These are phyloP conservation scores for Wickerhamiella siamensis DNA, from an alignment of 805 yeast genomes.

Conservation along the genomic window DNA sequence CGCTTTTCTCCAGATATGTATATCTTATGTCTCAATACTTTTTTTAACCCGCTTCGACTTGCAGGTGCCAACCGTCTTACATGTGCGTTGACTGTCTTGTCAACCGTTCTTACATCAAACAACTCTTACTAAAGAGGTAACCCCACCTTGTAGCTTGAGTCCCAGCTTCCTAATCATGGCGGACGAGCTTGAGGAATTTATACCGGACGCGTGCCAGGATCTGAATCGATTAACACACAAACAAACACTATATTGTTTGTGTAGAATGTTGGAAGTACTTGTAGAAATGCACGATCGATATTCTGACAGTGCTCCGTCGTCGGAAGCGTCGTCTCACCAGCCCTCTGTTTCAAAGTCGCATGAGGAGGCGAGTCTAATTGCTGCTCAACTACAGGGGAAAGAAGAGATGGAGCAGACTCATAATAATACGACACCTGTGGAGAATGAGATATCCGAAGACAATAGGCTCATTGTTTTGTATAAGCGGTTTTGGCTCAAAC, in stretches of 20 bases:
- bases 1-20: no score
- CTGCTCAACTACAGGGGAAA: conserved; percentile 1
- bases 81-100: no score
- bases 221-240: not conserved
- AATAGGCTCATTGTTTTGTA: conserved; percentile 3
- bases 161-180: no score
- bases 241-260: not conserved
- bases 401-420: not conserved
- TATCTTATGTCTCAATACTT: no score
- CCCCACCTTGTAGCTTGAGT: no score
- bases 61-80: no score
- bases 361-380: conserved; percentile 1
- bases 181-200: not conserved
- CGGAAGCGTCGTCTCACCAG: not conserved
- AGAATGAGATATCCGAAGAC: not conserved
- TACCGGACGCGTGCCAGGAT: not conserved
- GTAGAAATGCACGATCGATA: not conserved
- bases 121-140: no score
- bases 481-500: conserved; percentile 18
- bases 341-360: not conserved
- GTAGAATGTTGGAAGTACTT: not conserved
- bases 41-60: no score
- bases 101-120: no score
- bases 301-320: not conserved
- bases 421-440: not conserved